Percentiles rank a stretch among this genome's conserved stretches.
Evolutionary conservation across 192 early-diverging fungal genomes (phyloP).

Genomic region (Polychytrium aggregatum): DNA sequence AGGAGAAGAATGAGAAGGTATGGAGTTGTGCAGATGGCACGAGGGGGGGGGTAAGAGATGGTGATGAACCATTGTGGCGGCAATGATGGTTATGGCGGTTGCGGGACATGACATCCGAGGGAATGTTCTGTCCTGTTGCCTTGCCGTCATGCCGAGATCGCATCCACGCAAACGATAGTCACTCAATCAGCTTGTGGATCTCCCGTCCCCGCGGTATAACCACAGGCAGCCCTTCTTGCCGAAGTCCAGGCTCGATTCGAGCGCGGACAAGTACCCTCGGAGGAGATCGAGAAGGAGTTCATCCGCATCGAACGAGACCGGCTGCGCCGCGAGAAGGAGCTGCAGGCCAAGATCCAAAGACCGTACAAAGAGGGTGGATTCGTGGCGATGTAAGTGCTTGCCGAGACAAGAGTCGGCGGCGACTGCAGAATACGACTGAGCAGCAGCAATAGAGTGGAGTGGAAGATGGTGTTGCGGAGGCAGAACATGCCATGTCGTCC

Average conservation of each 20-base stretch:
- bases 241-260: slow-evolving; percentile 23
- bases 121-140: neutral
- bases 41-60: neutral
- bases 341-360: slow-evolving; percentile 8
- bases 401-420: too few species aligned
- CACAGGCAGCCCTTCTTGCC: slow-evolving; percentile 32
- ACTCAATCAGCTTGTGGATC: too few species aligned
- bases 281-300: slow-evolving; percentile 37
- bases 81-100: neutral
- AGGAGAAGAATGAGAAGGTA: slow-evolving; percentile 45
- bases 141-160: neutral
- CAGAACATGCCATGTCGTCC: too few species aligned
- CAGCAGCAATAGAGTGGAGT: too few species aligned
- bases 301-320: slow-evolving; percentile 22
- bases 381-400: slow-evolving; percentile 31
- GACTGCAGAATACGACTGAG: too few species aligned
- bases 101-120: neutral
- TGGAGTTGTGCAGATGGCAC: neutral
- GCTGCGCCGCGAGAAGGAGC: slow-evolving; percentile 17
- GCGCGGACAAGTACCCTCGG: slow-evolving; percentile 27
- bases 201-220: too few species aligned
- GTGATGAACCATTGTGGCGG: neutral
- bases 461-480: too few species aligned
- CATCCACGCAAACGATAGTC: neutral
- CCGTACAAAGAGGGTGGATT: slow-evolving; percentile 18